Conservation (phyloP, 192 early-diverging fungal species). For the Coemansia sp. region DNA sequence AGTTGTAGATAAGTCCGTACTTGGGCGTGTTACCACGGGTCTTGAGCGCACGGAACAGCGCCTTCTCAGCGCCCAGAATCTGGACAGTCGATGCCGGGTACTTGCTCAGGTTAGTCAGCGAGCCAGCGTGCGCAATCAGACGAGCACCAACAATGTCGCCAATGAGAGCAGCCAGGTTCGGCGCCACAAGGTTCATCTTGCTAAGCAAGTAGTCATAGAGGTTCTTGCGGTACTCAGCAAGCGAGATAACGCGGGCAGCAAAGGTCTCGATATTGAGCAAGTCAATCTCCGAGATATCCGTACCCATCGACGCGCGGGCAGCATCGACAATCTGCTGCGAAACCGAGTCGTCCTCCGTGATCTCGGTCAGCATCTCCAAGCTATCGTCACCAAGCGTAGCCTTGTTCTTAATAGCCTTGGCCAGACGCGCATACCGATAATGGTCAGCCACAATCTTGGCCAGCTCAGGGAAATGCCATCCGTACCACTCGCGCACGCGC, state of each 20-base stretch:
- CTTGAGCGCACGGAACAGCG: conserved; percentile 97
- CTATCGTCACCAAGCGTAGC: conserved; percentile 72
- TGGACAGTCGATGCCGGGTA: conserved; percentile 97
- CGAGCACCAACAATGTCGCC: conserved; percentile 97
- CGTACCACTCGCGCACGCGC: conserved; percentile 98
- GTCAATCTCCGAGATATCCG: conserved; percentile 94
- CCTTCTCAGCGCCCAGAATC: conserved; percentile 98
- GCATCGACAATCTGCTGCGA: conserved; percentile 92
- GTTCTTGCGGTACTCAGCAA: conserved; percentile 92
- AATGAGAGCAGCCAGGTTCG: conserved; percentile 93
- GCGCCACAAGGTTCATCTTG: conserved; percentile 97
- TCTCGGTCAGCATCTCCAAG: conserved; percentile 77
- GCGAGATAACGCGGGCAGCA: conserved; percentile 86
- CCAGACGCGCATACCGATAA: conserved; percentile 86
- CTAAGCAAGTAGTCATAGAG: conserved; percentile 89
- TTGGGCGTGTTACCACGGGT: conserved; percentile 96
- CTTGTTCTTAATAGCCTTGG: conserved; percentile 94
- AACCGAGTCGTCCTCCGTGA: conserved; percentile 78
- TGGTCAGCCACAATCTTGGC: conserved; percentile 96
- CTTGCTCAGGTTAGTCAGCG: conserved; percentile 95
- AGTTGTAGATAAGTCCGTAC: conserved; percentile 97
- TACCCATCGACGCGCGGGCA: conserved; percentile 96
- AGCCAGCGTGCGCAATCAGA: conserved; percentile 95
- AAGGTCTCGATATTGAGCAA: conserved; percentile 95
- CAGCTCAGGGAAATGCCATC: conserved; percentile 99